These are phyloP conservation scores for Polygonum maritimum DNA, from an alignment of 148 eudicot genomes.

Conservation along the genomic window DNA sequence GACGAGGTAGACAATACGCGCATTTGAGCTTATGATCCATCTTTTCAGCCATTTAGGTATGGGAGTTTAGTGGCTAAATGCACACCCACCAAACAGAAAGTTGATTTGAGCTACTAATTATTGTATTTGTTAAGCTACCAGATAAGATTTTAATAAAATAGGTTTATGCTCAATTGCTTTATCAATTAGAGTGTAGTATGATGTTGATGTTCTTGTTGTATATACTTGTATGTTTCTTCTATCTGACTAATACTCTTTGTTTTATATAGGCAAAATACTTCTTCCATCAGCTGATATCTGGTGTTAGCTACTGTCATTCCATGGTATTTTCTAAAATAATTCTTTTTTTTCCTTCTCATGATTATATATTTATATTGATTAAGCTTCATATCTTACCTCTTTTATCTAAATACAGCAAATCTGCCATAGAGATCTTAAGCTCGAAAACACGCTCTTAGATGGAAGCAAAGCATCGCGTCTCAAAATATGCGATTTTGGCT, in stretches of 20 bases:
- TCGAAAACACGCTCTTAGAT: conserved; percentile 72
- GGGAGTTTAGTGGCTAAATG: neutral
- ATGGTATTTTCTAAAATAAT: conserved; percentile 28
- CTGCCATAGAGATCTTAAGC: conserved; percentile 78
- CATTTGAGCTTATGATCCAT: neutral
- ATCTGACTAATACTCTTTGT: neutral
- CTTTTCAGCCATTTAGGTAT: neutral
- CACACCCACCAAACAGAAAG: neutral
- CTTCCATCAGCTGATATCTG: conserved; percentile 72
- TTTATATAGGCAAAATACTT: conserved; percentile 50
- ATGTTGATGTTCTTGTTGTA: neutral
- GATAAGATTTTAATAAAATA: neutral
- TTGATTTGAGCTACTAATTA: neutral
- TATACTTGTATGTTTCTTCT: neutral
- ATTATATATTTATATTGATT: neutral
- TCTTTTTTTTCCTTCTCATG: neutral
- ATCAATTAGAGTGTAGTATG: neutral
- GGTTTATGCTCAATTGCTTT: neutral
- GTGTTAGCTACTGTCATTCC: conserved; percentile 76
- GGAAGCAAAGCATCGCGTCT: conserved; percentile 49
- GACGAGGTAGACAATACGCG: conserved; percentile 40
- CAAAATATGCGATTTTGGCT: conserved; percentile 80
- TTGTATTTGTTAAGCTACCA: no score
- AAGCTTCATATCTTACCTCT: neutral
- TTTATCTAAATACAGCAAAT: conserved; percentile 45